Percentiles rank a stretch among this genome's conserved stretches.
These are phyloP conservation scores for Berkeleyomyces rouxiae DNA, from an alignment of 2,329 filamentous ascomycete species.

Conservation along the genomic window DNA sequence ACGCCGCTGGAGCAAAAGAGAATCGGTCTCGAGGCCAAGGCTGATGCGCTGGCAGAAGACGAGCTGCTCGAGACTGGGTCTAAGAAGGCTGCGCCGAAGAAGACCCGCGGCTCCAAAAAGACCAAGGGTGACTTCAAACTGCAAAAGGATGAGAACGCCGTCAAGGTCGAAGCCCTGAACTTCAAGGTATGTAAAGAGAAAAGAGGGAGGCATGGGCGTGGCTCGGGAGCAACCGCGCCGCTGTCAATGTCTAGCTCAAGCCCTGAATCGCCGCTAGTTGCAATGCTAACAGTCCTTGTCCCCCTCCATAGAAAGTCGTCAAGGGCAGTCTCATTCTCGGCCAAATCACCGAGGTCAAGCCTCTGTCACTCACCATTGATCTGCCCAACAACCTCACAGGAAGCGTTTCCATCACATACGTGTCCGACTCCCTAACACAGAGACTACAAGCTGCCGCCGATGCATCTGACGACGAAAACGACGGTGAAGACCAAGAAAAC, in stretches of 20 bases:
- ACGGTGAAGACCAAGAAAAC: conserved; percentile 38
- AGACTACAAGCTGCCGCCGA: conserved; percentile 52
- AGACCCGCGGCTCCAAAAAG: conserved; percentile 20
- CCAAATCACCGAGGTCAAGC: conserved; percentile 66
- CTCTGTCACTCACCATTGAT: conserved; percentile 61
- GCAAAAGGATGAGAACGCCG: conserved; percentile 30
- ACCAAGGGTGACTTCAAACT: conserved; percentile 33
- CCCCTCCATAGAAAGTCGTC: conserved; percentile 50
- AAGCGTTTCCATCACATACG: conserved; percentile 78
- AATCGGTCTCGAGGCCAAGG: conserved; percentile 82
- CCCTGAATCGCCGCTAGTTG: not conserved
- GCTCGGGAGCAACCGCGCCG: not conserved
- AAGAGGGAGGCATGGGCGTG: not conserved
- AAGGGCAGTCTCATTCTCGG: conserved; percentile 79
- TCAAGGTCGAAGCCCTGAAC: conserved; percentile 73
- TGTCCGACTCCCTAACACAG: conserved; percentile 64
- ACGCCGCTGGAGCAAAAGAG: conserved; percentile 93
- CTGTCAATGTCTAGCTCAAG: not conserved
- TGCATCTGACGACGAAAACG: conserved; percentile 37
- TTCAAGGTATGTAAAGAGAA: conserved; percentile 50
- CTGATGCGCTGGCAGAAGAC: conserved; percentile 82
- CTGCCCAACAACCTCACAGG: conserved; percentile 87
- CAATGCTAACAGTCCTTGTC: not conserved
- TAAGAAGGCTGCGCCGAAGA: conserved; percentile 7
- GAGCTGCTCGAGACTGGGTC: conserved; percentile 6